A percentile compares a stretch with the other conserved stretches of the same genome.
Evolutionary conservation across 75 land plant species (phyloP).

Genomic region (Adiantum capillusveneris): DNA sequence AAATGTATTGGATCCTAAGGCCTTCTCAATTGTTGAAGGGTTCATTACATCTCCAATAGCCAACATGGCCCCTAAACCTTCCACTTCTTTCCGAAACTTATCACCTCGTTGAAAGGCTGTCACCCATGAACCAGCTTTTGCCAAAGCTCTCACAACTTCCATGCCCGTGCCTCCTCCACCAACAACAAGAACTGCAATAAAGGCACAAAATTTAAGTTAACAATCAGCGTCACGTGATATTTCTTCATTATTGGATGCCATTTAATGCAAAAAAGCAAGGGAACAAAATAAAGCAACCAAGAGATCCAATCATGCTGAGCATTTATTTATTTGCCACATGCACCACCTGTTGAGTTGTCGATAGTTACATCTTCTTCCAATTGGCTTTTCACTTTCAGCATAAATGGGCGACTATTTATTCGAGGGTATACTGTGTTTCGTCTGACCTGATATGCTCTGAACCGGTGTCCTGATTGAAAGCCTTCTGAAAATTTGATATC

Average conservation of each 20-base stretch:
- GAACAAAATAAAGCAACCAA: background rate
- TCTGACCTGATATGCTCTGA: too few relatives aligned
- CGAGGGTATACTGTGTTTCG: too few relatives aligned
- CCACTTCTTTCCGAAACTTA: slow-evolving; percentile 41
- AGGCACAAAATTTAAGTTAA: background rate
- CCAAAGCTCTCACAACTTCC: slow-evolving; percentile 31
- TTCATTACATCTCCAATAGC: slow-evolving; percentile 49
- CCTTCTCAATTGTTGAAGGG: slow-evolving; percentile 28
- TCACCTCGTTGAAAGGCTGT: slow-evolving; percentile 45
- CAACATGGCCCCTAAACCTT: slow-evolving; percentile 42
- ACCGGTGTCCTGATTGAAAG: too few relatives aligned
- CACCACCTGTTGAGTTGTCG: slow-evolving; percentile 26
- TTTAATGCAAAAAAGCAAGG: background rate
- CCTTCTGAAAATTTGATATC: too few relatives aligned
- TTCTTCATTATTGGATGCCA: background rate
- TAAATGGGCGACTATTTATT: background rate
- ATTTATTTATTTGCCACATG: background rate
- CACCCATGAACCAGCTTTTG: slow-evolving; percentile 50
- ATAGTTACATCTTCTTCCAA: slow-evolving; percentile 16
- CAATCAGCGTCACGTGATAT: background rate
- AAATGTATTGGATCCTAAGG: slow-evolving; percentile 33
- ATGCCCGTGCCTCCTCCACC: slow-evolving; percentile 51
- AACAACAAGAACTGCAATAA: slow-evolving; percentile 38
- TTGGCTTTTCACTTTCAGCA: slow-evolving; percentile 5
- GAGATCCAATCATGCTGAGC: background rate